These are phyloP conservation scores for Aphanomyces stellatus DNA, from an alignment of 352 stramenopile species.

Conservation along the genomic window DNA sequence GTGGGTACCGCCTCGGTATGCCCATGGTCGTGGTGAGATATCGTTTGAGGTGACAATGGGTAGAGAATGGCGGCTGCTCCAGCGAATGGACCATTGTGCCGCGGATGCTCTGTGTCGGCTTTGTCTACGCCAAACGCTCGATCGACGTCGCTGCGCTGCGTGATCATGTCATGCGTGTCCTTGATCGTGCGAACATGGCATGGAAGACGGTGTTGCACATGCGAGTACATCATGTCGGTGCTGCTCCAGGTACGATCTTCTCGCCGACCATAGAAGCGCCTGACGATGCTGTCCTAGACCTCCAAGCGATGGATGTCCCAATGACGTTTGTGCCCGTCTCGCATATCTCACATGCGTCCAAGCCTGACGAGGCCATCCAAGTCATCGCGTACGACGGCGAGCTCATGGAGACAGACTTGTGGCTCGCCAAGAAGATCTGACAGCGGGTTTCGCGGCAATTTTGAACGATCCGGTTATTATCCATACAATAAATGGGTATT, in stretches of 20 bases:
- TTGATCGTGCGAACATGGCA: slow-evolving; percentile 28
- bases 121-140: not conserved
- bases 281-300: not conserved
- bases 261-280: too few relatives aligned
- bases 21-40: too few relatives aligned
- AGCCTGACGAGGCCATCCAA: slow-evolving; percentile 31
- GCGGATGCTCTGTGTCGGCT: not conserved
- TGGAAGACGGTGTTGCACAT: slow-evolving; percentile 62
- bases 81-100: not conserved
- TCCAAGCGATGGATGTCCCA: slow-evolving; percentile 21
- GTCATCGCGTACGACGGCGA: slow-evolving; percentile 71
- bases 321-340: slow-evolving; percentile 72
- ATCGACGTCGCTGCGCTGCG: not conserved
- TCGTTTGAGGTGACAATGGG: not conserved
- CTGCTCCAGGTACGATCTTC: slow-evolving; percentile 44
- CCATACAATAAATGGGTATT: not conserved
- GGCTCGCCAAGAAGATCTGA: slow-evolving; percentile 70
- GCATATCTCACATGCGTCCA: slow-evolving; percentile 25
- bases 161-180: not conserved
- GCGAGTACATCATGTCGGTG: slow-evolving; percentile 53
- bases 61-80: not conserved
- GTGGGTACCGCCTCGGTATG: too few relatives aligned
- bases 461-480: not conserved
- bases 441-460: too few relatives aligned
- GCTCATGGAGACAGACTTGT: slow-evolving; percentile 76